Conservation (phyloP, 306 rosid species). For the Vigna mungo region DNA sequence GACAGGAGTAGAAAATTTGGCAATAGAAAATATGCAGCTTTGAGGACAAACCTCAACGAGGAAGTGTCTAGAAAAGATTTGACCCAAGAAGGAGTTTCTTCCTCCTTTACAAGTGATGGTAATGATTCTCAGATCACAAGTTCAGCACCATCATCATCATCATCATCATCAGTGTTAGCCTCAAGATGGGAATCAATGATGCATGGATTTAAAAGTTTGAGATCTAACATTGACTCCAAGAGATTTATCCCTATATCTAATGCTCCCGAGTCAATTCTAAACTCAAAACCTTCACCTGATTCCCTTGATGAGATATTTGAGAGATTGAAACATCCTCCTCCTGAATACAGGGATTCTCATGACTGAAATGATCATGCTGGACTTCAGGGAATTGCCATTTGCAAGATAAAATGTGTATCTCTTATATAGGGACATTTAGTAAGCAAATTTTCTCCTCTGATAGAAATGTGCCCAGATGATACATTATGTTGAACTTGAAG, state of each 20-base stretch:
- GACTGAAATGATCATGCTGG: conserved; percentile 52
- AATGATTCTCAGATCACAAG: conserved; percentile 38
- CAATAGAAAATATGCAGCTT: conserved; percentile 63
- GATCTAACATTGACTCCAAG: conserved; percentile 69
- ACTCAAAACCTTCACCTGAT: conserved; percentile 61
- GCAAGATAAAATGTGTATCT: conserved; percentile 34
- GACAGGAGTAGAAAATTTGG: conserved; percentile 62
- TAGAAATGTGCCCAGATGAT: not conserved
- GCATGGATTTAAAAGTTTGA: conserved; percentile 67
- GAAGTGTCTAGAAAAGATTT: conserved; percentile 50
- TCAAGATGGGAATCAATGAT: conserved; percentile 85
- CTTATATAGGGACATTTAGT: not conserved
- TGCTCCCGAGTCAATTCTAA: conserved; percentile 49
- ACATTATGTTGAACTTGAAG: not conserved
- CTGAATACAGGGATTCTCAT: conserved; percentile 41
- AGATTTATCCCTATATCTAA: conserved; percentile 66
- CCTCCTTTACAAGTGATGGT: conserved; percentile 53
- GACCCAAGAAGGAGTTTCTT: conserved; percentile 51
- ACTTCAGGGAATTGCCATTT: conserved; percentile 43
- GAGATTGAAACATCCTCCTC: conserved; percentile 69
- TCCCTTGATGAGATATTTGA: conserved; percentile 93
- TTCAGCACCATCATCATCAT: conserved; percentile 46
- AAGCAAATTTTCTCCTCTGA: conserved; percentile 14
- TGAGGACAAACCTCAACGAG: conserved; percentile 59
- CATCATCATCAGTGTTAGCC: conserved; percentile 55